Evolutionary conservation across 2,329 filamentous ascomycete species (phyloP).

Genomic region (Penicillium rolfsii): DNA sequence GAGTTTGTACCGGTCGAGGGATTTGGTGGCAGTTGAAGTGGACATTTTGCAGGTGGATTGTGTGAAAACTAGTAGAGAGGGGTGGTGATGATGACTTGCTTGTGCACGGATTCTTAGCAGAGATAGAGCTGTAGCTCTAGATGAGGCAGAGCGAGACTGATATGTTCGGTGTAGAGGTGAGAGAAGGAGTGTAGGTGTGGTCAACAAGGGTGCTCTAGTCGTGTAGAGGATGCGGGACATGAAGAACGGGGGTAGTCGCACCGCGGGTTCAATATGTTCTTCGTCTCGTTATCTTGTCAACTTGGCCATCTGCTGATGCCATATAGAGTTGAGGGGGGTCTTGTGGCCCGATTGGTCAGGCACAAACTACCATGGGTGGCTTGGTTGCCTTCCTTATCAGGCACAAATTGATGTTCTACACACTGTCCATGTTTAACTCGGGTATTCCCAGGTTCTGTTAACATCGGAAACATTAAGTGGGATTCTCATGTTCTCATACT

Average conservation of each 20-base stretch:
- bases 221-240: constrained; percentile 5
- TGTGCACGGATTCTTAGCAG: background rate
- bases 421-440: background rate
- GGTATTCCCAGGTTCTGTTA: background rate
- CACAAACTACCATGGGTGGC: background rate
- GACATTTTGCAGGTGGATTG: constrained; percentile 27
- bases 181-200: constrained; percentile 6
- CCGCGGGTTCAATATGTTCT: background rate
- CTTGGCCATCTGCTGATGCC: background rate
- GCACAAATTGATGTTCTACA: constrained; percentile 2
- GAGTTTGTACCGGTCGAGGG: constrained; percentile 46
- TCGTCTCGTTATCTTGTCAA: background rate
- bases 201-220: background rate
- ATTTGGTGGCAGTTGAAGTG: constrained; percentile 19
- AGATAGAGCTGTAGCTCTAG: background rate
- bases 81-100: too few species aligned
- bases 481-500: background rate
- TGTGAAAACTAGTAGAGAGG: too few species aligned
- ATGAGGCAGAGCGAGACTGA: background rate
- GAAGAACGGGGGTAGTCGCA: background rate
- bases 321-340: background rate
- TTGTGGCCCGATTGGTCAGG: background rate
- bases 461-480: background rate
- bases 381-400: constrained; percentile 11
- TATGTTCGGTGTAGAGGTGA: background rate